A percentile compares a stretch with the other conserved stretches of the same genome.
phyloP scores from a whole-genome alignment of 306 rosid species.

The Arachis stenosperma region DNA sequence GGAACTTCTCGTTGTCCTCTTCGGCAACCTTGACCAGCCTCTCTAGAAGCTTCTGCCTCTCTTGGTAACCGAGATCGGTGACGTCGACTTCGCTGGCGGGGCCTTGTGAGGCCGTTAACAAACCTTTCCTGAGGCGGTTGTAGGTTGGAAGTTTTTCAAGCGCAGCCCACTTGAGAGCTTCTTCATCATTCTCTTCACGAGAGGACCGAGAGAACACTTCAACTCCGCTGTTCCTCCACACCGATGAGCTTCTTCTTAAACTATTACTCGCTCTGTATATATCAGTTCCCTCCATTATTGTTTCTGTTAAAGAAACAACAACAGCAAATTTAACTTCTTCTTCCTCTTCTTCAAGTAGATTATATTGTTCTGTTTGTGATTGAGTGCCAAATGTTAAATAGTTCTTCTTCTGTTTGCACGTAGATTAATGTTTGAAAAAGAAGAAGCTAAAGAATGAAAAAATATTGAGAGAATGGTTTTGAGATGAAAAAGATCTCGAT shows the following conservation, averaged over 20 bases:
- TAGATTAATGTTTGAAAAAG: background rate
- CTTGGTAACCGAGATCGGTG: conserved; percentile 47
- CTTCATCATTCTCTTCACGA: conserved; percentile 67
- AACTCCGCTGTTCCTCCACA: conserved; percentile 54
- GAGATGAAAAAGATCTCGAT: background rate
- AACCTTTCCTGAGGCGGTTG: conserved; percentile 67
- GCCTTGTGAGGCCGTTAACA: conserved; percentile 56
- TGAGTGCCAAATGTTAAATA: background rate
- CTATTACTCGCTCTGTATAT: conserved; percentile 48
- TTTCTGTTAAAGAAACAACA: background rate
- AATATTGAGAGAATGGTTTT: background rate
- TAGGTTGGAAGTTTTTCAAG: conserved; percentile 82
- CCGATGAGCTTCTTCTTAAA: conserved; percentile 43
- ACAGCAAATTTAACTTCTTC: background rate
- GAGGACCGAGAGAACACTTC: conserved; percentile 65
- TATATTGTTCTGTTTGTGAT: background rate
- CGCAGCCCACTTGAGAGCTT: conserved; percentile 80
- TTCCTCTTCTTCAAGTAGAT: background rate
- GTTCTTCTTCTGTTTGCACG: background rate
- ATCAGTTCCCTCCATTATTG: conserved; percentile 55
- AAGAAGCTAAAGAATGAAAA: background rate
- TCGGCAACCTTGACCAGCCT: conserved; percentile 58
- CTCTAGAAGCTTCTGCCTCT: conserved; percentile 46
- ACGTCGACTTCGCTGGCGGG: conserved; percentile 58
- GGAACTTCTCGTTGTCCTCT: conserved; percentile 54